Evolutionary conservation across 73 alveolate species (phyloP), one percentile per base, ranked within the genome.

Genomic region (Paramecium biaurelia): DNA sequence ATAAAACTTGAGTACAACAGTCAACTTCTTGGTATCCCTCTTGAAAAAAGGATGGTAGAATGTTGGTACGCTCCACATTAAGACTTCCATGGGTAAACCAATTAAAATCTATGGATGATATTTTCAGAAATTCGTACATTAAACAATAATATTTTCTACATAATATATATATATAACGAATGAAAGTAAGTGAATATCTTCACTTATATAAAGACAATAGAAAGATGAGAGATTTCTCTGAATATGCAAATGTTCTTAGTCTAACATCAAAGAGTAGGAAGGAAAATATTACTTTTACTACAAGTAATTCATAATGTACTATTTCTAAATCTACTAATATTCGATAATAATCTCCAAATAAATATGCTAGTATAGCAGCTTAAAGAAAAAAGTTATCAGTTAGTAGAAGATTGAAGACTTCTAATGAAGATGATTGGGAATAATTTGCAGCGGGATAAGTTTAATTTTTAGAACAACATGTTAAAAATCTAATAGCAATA

Each of bases 11-110:
- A 94, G 93, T 94, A 88, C 94, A 95, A 92, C 99, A 0, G 93
- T 98, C 85, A 97, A 96, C 98, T 98, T 97, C 97, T 96, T 98
- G 94, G 99, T 96, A 88, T 95, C 99, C 38, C 97, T 98, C 92
- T 96, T 98, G 93, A 98, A 98, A 96, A 98, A 97, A 97, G 99
- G 99, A 92, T 97, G 99, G 99, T 93, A 96, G 92, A 98, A 98
- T 95, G 93, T 98, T 94, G 97, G 97, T 94, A 92, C 98, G 43
- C 97, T 97, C 92, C 96, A 96, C 93, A 96, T 98, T 85, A 98
- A 97, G 99, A 98, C 99, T 57, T 96, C 99, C 95, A 98, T 98
- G 99, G 99, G 99, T 42, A 96, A 97, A 92, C 99, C 99, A 47
- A 93, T 90, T 94, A 97, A 95, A 92, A 96, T 97, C 94, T 93